Conservation (phyloP, 208 protist species). For the Wallacemonas rigidus region DNA sequence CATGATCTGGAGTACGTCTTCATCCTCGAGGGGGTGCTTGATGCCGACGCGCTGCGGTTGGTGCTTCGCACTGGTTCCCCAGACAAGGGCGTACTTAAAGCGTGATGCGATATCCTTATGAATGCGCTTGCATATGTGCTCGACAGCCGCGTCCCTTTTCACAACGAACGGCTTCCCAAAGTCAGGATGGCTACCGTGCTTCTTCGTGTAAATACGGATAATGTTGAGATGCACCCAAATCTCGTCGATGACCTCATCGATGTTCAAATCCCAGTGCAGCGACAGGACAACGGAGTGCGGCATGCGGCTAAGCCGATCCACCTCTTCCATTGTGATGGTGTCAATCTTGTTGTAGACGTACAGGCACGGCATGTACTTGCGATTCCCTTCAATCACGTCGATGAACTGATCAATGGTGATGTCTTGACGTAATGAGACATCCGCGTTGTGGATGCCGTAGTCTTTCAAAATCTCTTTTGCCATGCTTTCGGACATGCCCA, state of each 20-base stretch:
- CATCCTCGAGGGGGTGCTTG: conserved; percentile 83
- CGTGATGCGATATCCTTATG: conserved; percentile 91
- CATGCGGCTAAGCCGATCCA: conserved; percentile 92
- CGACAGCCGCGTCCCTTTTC: conserved; percentile 82
- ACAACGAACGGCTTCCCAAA: conserved; percentile 95
- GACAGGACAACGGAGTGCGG: conserved; percentile 91
- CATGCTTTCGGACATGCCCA: conserved; percentile 86
- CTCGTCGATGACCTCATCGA: conserved; percentile 94
- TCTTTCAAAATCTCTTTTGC: conserved; percentile 94
- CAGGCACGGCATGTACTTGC: conserved; percentile 93
- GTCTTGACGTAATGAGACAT: conserved; percentile 96
- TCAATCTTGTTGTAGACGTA: conserved; percentile 98
- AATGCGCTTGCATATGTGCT: conserved; percentile 94
- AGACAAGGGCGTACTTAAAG: conserved; percentile 95
- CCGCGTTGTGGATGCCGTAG: conserved; percentile 96
- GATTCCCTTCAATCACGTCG: conserved; percentile 97
- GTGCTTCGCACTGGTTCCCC: conserved; percentile 96
- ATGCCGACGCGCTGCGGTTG: conserved; percentile 95
- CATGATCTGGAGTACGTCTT: conserved; percentile 94
- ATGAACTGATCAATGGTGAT: conserved; percentile 98
- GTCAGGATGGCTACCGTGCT: conserved; percentile 93
- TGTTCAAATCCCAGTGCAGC: conserved; percentile 91
- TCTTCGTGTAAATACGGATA: conserved; percentile 98
- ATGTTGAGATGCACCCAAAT: conserved; percentile 97
- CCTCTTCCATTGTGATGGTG: conserved; percentile 96